Conservation (phyloP, 2,329 filamentous ascomycete genomes). For the Septoria linicola region DNA sequence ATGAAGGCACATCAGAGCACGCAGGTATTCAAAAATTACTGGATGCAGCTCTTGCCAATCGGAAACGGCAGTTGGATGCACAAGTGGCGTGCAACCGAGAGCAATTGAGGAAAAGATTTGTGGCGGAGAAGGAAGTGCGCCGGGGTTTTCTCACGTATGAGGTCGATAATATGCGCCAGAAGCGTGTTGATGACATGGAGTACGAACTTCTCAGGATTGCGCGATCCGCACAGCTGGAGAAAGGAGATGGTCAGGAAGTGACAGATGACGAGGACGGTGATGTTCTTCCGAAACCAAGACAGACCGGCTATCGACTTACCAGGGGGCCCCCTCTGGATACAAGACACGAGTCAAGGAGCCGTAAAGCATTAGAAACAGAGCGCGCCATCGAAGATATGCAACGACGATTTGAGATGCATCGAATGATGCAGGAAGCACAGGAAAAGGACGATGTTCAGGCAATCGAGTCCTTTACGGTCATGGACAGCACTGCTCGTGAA, state of each 20-base stretch:
- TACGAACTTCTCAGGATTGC: conserved; percentile 33
- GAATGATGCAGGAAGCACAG: conserved; percentile 25
- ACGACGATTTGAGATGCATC: conserved; percentile 29
- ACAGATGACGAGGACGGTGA: conserved; percentile 41
- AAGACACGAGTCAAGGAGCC: conserved; percentile 34
- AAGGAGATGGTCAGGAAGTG: conserved; percentile 15
- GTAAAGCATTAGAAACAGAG: conserved; percentile 30
- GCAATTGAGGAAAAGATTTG: conserved; percentile 39
- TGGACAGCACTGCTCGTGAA: conserved; percentile 43
- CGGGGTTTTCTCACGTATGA: conserved; percentile 36
- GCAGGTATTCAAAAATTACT: conserved; percentile 45
- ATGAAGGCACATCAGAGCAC: conserved; percentile 47
- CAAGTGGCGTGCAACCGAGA: conserved; percentile 41
- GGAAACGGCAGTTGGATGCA: conserved; percentile 42
- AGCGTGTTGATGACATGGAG: conserved; percentile 32
- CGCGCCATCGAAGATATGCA: conserved; percentile 28
- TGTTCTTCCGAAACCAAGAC: conserved; percentile 40
- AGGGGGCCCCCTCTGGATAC: conserved; percentile 27
- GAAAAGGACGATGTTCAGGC: conserved; percentile 29
- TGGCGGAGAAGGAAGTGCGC: conserved; percentile 42
- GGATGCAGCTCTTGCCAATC: conserved; percentile 45
- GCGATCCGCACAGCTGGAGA: conserved; percentile 25
- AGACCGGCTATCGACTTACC: conserved; percentile 33
- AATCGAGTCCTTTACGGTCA: conserved; percentile 42
- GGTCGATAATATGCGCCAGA: conserved; percentile 34